Evolutionary conservation across 257 asterid genomes (phyloP), one percentile per base, ranked within the genome.

Genomic region (Salvia miltiorrhiza): DNA sequence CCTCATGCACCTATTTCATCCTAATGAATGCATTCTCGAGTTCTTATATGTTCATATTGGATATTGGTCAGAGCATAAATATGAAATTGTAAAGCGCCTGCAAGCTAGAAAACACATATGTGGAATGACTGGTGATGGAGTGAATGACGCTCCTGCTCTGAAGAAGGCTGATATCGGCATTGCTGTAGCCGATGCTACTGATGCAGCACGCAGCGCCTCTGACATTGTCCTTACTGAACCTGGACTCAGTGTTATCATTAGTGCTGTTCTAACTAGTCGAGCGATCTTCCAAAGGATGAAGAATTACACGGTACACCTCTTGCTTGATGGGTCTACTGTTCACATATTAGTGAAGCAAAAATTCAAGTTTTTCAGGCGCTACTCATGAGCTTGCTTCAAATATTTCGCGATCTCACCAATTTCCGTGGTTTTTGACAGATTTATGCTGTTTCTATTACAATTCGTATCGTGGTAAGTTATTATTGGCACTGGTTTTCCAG

Each of bases 51-150:
- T 16, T 55, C 26, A 9, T 59, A 37, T 69, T 56, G 65, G 35
- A 17, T 59, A 16, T 78, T 47, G 70, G 52, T 16, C 84, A 93
- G 98, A 93, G 81, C 98, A 93, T 85, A 93, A 93, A 73, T 93
- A 93, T 59, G 98, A 93, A 82, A 93, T 93, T 50, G 98, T 93
- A 7, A 93, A 90, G 84, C 96, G 98, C 47, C 86, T 93, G 69
- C 98, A 93, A 85, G 96, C 98, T 8, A 85, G 97, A 73, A 93
- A 93, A 66, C 98, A 93, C 77, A 88, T 93, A 13, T 93, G 99
- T 73, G 99, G 99, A 74, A 93, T 93, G 99, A 93, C 97, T 16
- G 99, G 99, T 58, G 99, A 93, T 79, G 99, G 99, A 32, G 99
- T 93, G 47, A 93, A 93, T 19, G 99, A 93, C 40, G 99, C 99